Conservation (phyloP, 1,284 basidiomycete genomes). For the Moesziomyces sp. region DNA sequence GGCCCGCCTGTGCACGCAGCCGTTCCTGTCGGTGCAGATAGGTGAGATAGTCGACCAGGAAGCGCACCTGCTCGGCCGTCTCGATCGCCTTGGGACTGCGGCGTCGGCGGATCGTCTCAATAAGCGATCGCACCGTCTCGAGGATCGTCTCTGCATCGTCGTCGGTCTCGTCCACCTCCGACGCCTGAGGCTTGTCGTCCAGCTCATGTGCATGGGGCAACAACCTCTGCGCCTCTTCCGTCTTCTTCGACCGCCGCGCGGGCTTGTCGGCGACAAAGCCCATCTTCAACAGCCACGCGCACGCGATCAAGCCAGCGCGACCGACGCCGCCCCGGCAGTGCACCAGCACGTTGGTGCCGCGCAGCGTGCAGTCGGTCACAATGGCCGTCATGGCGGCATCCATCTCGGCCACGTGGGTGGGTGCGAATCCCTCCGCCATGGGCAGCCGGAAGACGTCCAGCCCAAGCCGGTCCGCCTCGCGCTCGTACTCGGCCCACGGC, state of each 20-base stretch:
- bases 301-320: slow-evolving; percentile 89
- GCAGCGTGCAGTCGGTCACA: slow-evolving; percentile 79
- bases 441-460: slow-evolving; percentile 83
- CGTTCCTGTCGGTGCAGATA: slow-evolving; percentile 52
- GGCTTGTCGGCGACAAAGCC: slow-evolving; percentile 73
- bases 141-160: slow-evolving; percentile 27
- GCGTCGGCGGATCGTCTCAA: slow-evolving; percentile 58
- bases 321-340: slow-evolving; percentile 97
- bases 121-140: slow-evolving; percentile 39
- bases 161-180: slow-evolving; percentile 7
- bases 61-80: slow-evolving; percentile 65
- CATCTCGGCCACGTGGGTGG: slow-evolving; percentile 81
- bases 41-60: slow-evolving; percentile 56
- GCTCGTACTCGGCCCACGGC: slow-evolving; percentile 81
- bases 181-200: slow-evolving; percentile 8
- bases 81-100: slow-evolving; percentile 65
- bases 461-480: slow-evolving; percentile 75
- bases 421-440: slow-evolving; percentile 89
- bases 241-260: background rate
- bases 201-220: background rate
- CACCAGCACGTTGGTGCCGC: slow-evolving; percentile 80
- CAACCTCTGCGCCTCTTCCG: background rate
- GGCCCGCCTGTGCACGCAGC: slow-evolving; percentile 1
- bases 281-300: slow-evolving; percentile 91
- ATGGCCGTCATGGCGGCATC: slow-evolving; percentile 79